Evolutionary conservation across 1,139 yeast genomes (phyloP).

Genomic region (Saccharomyces hybrid): DNA sequence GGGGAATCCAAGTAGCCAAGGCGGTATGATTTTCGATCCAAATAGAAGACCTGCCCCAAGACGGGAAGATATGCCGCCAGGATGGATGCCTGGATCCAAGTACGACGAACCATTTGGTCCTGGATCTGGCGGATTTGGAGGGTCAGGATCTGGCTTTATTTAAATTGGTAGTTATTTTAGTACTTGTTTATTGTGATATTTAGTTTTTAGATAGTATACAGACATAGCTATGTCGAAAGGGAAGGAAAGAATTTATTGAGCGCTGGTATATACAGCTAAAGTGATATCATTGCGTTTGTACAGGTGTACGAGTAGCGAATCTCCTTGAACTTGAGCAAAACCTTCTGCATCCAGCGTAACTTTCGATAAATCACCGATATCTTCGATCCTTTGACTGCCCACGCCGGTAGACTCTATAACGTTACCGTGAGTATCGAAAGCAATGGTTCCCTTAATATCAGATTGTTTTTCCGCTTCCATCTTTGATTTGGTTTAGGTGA

Average conservation of each 20-base stretch:
- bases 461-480: background rate
- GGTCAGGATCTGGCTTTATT: constrained; percentile 12
- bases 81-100: constrained; percentile 36
- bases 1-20: constrained; percentile 13
- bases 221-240: background rate
- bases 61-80: constrained; percentile 21
- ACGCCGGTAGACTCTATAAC: constrained; percentile 23
- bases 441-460: constrained; percentile 16
- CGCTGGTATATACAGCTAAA: constrained; percentile 22
- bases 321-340: constrained; percentile 17
- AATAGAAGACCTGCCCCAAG: constrained; percentile 21
- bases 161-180: background rate
- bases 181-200: background rate
- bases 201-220: background rate
- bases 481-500: background rate
- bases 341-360: constrained; percentile 24
- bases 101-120: constrained; percentile 34
- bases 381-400: constrained; percentile 22
- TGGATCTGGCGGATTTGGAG: constrained; percentile 12
- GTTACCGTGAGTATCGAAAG: constrained; percentile 23
- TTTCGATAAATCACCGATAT: constrained; percentile 20
- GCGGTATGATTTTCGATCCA: constrained; percentile 37
- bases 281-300: constrained; percentile 24
- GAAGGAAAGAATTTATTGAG: constrained; percentile 3
- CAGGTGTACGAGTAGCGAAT: constrained; percentile 17